phyloP scores from a whole-genome alignment of 208 protist genomes.

The Trichomonas gallinae region DNA sequence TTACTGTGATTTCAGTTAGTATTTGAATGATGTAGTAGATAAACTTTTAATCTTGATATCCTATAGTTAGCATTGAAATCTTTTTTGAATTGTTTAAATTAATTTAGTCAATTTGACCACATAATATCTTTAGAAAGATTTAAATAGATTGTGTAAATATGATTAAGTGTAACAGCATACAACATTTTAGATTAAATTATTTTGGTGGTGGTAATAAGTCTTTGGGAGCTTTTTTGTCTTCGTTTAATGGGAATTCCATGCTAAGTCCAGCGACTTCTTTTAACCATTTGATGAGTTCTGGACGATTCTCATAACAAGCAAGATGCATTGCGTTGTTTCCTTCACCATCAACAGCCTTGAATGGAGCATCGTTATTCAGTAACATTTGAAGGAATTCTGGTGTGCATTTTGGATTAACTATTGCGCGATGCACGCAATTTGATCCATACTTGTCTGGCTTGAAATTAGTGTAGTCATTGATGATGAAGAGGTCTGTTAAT shows the following conservation, averaged over 20 bases:
- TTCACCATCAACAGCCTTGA: neutral
- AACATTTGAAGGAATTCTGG: neutral
- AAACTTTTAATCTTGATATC: no score
- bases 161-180: no score
- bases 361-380: neutral
- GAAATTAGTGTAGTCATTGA: neutral
- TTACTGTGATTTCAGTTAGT: no score
- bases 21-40: no score
- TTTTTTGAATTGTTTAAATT: no score
- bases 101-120: no score
- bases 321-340: neutral
- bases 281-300: neutral
- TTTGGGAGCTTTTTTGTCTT: neutral
- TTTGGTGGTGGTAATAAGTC: neutral
- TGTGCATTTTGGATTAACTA: neutral
- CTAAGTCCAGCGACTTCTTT: neutral
- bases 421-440: neutral
- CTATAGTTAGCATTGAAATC: no score
- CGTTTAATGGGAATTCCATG: neutral
- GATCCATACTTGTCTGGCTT: neutral
- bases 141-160: no score
- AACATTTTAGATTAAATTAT: no score
- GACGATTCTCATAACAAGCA: neutral
- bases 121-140: no score
- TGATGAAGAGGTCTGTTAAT: neutral